Percentiles rank a stretch among this genome's conserved stretches.
phyloP scores from a whole-genome alignment of 2,329 filamentous ascomycete genomes.

The Aureobasidium uvarum region DNA sequence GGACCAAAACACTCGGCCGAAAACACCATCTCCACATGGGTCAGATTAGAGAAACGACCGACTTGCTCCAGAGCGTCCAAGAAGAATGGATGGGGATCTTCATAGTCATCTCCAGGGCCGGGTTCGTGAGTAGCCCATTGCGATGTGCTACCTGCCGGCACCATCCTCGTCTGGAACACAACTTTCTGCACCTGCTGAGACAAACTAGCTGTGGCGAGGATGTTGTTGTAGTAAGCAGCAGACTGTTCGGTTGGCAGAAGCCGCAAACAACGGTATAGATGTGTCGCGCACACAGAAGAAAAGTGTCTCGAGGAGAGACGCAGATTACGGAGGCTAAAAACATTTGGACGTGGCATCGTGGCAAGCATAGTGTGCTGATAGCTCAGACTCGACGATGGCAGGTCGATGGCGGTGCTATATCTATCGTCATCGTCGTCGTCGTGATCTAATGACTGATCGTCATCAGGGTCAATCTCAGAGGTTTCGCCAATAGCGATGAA shows the following conservation, averaged over 20 bases:
- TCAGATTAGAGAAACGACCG: background rate
- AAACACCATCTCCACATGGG: constrained; percentile 1
- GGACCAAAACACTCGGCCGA: background rate
- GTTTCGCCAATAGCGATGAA: background rate
- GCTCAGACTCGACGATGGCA: background rate
- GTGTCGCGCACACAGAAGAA: background rate
- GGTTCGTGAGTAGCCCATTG: background rate
- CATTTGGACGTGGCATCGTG: background rate
- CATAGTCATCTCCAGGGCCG: background rate
- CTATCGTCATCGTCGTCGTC: background rate
- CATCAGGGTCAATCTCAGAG: no score
- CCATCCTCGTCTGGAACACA: background rate
- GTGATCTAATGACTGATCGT: background rate
- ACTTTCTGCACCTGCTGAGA: background rate
- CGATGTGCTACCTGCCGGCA: background rate
- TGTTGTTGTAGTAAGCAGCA: background rate
- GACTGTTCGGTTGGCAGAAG: background rate
- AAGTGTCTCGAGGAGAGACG: background rate
- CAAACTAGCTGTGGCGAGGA: background rate
- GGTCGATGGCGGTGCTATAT: background rate
- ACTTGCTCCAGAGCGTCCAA: background rate
- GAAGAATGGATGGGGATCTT: background rate
- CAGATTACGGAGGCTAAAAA: background rate
- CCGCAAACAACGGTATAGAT: background rate
- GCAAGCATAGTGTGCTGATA: background rate